phyloP scores from a whole-genome alignment of 306 rosid genomes.

The Cucurbita moschata region DNA sequence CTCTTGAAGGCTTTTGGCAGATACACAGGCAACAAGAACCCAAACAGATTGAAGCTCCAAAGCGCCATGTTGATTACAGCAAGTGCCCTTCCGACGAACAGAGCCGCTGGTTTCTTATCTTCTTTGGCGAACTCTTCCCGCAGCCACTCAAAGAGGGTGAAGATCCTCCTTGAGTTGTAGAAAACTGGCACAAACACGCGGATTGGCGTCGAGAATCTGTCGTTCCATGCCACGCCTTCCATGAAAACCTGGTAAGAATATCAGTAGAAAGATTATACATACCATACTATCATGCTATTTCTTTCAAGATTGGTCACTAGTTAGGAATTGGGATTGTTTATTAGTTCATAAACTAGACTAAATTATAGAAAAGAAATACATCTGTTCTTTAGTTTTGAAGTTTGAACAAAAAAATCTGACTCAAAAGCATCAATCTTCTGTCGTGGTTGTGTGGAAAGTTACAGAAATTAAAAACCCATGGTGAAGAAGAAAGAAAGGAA shows the following conservation, averaged over 20 bases:
- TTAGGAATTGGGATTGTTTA: too few relatives aligned
- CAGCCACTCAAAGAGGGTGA: conserved; percentile 60
- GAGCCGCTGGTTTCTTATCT: conserved; percentile 27
- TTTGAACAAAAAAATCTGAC: too few relatives aligned
- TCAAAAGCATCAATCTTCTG: too few relatives aligned
- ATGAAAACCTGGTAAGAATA: conserved; percentile 25
- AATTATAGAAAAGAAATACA: too few relatives aligned
- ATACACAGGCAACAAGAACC: conserved; percentile 78
- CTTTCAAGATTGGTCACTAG: too few relatives aligned
- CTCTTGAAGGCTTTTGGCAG: conserved; percentile 68
- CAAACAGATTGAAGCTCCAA: conserved; percentile 88
- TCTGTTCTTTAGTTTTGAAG: too few relatives aligned
- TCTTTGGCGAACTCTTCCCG: conserved; percentile 46
- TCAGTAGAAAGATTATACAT: background rate
- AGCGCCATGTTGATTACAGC: conserved; percentile 73
- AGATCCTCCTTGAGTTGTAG: conserved; percentile 63
- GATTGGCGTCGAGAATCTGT: conserved; percentile 42
- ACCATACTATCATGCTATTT: too few relatives aligned
- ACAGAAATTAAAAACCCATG: too few relatives aligned
- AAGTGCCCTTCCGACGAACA: conserved; percentile 47
- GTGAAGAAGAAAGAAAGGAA: background rate
- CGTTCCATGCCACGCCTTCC: conserved; percentile 60
- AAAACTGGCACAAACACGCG: conserved; percentile 75
- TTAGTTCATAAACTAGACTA: too few relatives aligned
- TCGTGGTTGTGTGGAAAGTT: too few relatives aligned